Base-by-base conservation (phyloP, 148 eudicot genomes). In the Cornus florida region DNA sequence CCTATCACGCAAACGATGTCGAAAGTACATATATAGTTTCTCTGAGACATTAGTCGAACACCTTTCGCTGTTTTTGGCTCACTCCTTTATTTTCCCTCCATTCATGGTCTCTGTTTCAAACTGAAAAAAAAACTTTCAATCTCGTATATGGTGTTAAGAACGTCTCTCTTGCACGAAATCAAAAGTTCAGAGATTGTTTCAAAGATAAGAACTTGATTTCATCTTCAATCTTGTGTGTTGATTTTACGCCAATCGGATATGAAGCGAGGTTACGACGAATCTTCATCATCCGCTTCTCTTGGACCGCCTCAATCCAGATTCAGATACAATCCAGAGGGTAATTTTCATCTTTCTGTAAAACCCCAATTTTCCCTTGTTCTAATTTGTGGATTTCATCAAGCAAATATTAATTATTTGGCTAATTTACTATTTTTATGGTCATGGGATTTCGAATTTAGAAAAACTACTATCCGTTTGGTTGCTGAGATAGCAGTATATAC, bases 251-350 rank as follows among this genome's bases (percentile, higher is more conserved):
- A 24, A 62, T 28, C 20, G 75, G 57, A 57, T 67, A 93, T 96
- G 99, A 93, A 96, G 87, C 91, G 99, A 80, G 89, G 95, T 70
- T 89, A 90, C 70, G 83, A 84, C 76, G 95, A 89, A 68, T 86
- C 98, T 48, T 91, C 98, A 7, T 85, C 97, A 14, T 83, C 89
- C 14, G 79, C 79, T 78, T 89, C 93, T 74, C 74, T 75, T 69
- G 97, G 88, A 20, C 98, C 95, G 69, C 90, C 97, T 83, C 94
- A 89, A 78, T 91, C 98, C 76, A 92, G 86, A 85, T n/a, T 77
- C 74, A 93, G 86, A 85, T 75, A 70, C 75, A 93, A 93, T 73
- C 94, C 91, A 33, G 92, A 91, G 76, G 98, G 97, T 96, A 82
- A 66, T n/a, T 80, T 72, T 65, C 2, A 12, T 68, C 41, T 56